Base-by-base conservation (phyloP, 176 grass and related monocot genomes). In the Zoysia japonica region DNA sequence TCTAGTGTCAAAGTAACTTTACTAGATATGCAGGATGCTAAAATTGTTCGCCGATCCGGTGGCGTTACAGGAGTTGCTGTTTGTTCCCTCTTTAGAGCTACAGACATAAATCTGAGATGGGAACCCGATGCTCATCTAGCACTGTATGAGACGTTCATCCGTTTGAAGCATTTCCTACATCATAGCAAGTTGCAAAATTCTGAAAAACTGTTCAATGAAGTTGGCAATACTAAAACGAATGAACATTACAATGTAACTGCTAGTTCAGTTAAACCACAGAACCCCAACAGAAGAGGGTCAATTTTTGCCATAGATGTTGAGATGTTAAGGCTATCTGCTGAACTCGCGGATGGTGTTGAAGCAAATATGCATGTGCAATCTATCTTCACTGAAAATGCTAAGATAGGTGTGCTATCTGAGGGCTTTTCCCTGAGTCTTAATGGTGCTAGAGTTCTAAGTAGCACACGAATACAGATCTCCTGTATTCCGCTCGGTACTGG, bases 21-120 rank as follows among this genome's bases (percentile, higher is more conserved):
- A 75, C 78, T 99, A 87, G 96, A 99, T 91, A 75, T 99, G 86
- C 96, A 99, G 75, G 95, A 95, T 93, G 90, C 96, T 72, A 93
- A 95, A 80, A 87, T 99, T 83, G 90, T 99, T 85, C 90, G 80
- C 15, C 88, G 82, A 72, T 85, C 84, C 6, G 87, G 90, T 88
- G 86, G 90, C 57, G 69, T 88, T 80, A 63, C 90, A 54, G 90
- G 95, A 91, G 69, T 88, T 82, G 70, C 78, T 87, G 80, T 90
- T 63, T 95, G 92, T 83, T 91, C 86, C 68, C 73, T 99, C 62
- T 95, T 99, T 70, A 93, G 92, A 62, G 90, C 92, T 73, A 88
- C 86, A 65, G 96, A 95, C 80, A 99, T 99, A 79, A 84, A 85
- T 87, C n/a, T 92, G 71, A 92, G 88, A 72, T 99, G 96, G 96